Conservation (phyloP, 2,329 filamentous ascomycete genomes). For the Scedosporium dehoogii region DNA sequence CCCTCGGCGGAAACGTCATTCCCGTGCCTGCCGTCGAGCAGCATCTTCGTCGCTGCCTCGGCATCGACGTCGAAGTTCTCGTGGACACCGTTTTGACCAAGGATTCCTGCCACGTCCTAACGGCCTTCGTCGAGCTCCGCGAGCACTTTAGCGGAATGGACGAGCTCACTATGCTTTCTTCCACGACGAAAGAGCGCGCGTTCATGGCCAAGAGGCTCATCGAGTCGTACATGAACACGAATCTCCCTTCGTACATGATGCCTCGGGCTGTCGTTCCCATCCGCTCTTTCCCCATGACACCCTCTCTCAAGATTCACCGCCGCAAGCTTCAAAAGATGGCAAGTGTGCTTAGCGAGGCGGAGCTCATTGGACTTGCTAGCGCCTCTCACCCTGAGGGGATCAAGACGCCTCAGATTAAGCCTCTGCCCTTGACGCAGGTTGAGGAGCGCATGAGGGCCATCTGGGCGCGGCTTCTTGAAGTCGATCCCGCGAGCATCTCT, state of each 20-base stretch:
- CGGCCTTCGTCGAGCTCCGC: constrained; percentile 39
- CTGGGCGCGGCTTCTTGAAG: constrained; percentile 33
- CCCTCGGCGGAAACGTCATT: constrained; percentile 27
- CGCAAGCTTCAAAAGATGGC: constrained; percentile 36
- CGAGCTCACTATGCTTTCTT: constrained; percentile 26
- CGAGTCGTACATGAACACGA: constrained; percentile 27
- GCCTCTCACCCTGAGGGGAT: constrained; percentile 26
- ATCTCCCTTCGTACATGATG: constrained; percentile 30
- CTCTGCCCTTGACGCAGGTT: constrained; percentile 34
- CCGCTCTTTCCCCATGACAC: constrained; percentile 35
- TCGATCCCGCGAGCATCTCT: constrained; percentile 29
- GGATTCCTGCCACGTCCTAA: constrained; percentile 30
- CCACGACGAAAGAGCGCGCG: constrained; percentile 30
- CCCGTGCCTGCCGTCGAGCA: constrained; percentile 35
- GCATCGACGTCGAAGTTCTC: constrained; percentile 35
- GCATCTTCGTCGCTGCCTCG: constrained; percentile 35
- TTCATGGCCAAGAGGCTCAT: constrained; percentile 34
- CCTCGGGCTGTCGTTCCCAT: constrained; percentile 40
- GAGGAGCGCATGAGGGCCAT: constrained; percentile 37
- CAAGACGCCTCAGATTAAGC: constrained; percentile 27
- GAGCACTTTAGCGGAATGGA: constrained; percentile 27
- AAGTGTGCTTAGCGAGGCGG: constrained; percentile 27
- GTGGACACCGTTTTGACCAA: constrained; percentile 37
- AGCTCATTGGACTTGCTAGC: constrained; percentile 31
- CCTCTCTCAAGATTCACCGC: constrained; percentile 40